These are phyloP conservation scores for Conoideocrella luteorostrata DNA, from an alignment of 2,329 filamentous ascomycete genomes.

Conservation along the genomic window DNA sequence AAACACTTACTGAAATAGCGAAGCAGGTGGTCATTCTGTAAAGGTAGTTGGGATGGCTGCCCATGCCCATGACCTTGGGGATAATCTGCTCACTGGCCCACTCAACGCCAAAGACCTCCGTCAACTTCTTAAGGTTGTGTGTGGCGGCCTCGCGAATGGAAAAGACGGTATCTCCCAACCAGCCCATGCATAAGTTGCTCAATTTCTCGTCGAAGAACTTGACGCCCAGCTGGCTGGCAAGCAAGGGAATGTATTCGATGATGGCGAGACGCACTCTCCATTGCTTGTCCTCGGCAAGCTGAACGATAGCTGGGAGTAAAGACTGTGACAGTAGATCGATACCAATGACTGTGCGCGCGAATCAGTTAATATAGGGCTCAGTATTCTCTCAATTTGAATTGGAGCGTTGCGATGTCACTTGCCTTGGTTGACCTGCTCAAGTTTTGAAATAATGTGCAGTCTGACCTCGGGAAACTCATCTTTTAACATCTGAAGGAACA, in stretches of 20 bases:
- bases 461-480: constrained; percentile 98
- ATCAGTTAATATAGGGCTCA: neutral
- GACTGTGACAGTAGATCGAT: constrained; percentile 96
- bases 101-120: constrained; percentile 95
- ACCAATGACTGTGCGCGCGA: constrained; percentile 69
- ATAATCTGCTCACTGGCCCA: constrained; percentile 98
- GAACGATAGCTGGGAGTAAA: constrained; percentile 91
- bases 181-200: constrained; percentile 92
- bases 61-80: constrained; percentile 98
- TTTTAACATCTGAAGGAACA: constrained; percentile 99
- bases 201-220: constrained; percentile 99
- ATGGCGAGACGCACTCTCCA: constrained; percentile 97
- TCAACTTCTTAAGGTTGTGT: constrained; percentile 95
- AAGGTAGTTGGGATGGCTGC: constrained; percentile 94
- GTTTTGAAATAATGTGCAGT: constrained; percentile 98
- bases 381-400: neutral
- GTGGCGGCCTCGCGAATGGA: constrained; percentile 97
- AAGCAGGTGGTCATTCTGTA: constrained; percentile 99
- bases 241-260: constrained; percentile 96
- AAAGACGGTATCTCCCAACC: constrained; percentile 97
- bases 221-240: constrained; percentile 91
- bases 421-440: constrained; percentile 97
- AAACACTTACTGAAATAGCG: constrained; percentile 78
- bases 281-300: constrained; percentile 97
- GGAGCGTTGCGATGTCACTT: constrained; percentile 20